These are phyloP conservation scores for Verticillium klebahnii DNA, from an alignment of 2,329 filamentous ascomycete genomes.

Conservation along the genomic window DNA sequence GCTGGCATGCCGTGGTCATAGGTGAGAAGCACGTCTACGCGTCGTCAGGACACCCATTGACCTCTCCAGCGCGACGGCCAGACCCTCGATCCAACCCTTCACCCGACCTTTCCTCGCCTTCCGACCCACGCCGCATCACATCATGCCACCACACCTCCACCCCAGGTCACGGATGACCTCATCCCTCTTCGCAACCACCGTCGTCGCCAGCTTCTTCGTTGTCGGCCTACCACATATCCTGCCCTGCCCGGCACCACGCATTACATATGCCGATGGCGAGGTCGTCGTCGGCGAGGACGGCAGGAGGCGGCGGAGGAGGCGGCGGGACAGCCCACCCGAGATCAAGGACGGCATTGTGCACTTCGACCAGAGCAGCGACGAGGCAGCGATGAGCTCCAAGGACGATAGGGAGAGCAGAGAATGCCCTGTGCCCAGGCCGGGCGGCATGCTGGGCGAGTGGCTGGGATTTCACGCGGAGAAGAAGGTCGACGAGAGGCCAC, in stretches of 20 bases:
- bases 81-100: not conserved
- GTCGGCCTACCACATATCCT: slow-evolving; percentile 86
- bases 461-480: slow-evolving; percentile 56
- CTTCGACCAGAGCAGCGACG: slow-evolving; percentile 33
- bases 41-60: not conserved
- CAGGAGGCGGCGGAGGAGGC: slow-evolving; percentile 38
- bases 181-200: slow-evolving; percentile 90
- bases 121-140: slow-evolving; percentile 12
- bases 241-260: slow-evolving; percentile 80
- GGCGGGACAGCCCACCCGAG: slow-evolving; percentile 27
- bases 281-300: slow-evolving; percentile 40
- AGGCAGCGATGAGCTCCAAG: slow-evolving; percentile 17
- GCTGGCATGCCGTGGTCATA: slow-evolving; percentile 13
- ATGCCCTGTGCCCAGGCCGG: slow-evolving; percentile 89
- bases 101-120: slow-evolving; percentile 4
- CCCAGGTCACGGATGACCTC: slow-evolving; percentile 90
- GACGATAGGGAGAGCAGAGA: slow-evolving; percentile 56
- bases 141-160: slow-evolving; percentile 85
- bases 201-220: slow-evolving; percentile 85
- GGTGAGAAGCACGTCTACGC: slow-evolving; percentile 2
- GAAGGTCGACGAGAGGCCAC: slow-evolving; percentile 4
- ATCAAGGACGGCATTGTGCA: slow-evolving; percentile 43
- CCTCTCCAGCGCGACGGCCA: not conserved
- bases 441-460: slow-evolving; percentile 70
- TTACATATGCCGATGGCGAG: slow-evolving; percentile 68